Evolutionary conservation across 2,329 filamentous ascomycete species (phyloP).

Genomic region (Proliferodiscus dingleyae): DNA sequence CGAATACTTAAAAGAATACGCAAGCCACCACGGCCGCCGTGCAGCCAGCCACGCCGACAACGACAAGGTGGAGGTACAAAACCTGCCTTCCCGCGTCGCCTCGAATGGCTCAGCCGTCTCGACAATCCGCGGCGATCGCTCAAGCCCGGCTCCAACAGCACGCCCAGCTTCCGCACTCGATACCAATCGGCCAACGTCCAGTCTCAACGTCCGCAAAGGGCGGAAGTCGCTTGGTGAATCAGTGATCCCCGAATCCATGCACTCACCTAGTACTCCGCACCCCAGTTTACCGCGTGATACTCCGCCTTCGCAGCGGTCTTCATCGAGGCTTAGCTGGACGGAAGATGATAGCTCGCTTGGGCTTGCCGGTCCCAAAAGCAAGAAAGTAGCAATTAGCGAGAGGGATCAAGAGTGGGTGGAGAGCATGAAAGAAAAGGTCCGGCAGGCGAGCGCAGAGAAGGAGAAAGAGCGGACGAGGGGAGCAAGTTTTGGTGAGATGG

Average conservation of each 20-base stretch:
- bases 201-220: conserved; percentile 26
- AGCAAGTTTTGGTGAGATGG: conserved; percentile 55
- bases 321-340: conserved; percentile 50
- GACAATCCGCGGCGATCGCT: conserved; percentile 31
- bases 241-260: conserved; percentile 5
- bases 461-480: conserved; percentile 30
- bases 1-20: conserved; percentile 92
- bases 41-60: conserved; percentile 40
- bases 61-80: conserved; percentile 55
- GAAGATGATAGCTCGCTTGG: conserved; percentile 59
- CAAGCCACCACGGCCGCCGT: conserved; percentile 80
- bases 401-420: conserved; percentile 78
- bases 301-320: conserved; percentile 13
- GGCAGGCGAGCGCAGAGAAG: conserved; percentile 60
- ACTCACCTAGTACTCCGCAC: conserved; percentile 23
- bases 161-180: conserved; percentile 25
- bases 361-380: conserved; percentile 64
- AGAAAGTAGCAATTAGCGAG: conserved; percentile 61
- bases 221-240: conserved; percentile 22
- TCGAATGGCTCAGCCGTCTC: conserved; percentile 24
- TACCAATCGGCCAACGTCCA: conserved; percentile 23
- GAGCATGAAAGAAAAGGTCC: conserved; percentile 75
- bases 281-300: conserved; percentile 13
- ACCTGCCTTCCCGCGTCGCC: conserved; percentile 36
- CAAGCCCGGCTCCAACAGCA: conserved; percentile 33